phyloP scores from a whole-genome alignment of 2,329 filamentous ascomycete species.

The Tricladium varicosporioides region DNA sequence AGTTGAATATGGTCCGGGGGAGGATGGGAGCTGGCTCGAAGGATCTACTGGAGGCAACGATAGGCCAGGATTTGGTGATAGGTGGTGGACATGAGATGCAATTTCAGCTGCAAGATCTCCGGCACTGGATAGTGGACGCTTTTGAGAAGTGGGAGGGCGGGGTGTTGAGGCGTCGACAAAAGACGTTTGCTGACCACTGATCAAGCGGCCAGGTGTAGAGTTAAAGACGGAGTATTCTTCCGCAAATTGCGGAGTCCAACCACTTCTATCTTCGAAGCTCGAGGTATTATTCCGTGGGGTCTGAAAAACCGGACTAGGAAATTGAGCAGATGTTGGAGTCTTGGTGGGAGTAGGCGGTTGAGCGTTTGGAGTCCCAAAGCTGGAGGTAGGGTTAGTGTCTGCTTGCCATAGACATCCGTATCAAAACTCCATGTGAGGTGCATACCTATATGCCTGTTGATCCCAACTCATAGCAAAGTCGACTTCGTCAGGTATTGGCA shows the following conservation, averaged over 20 bases:
- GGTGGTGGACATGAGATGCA: conserved; percentile 61
- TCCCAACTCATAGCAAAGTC: conserved; percentile 62
- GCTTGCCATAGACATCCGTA: conserved; percentile 1
- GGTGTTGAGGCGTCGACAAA: conserved; percentile 30
- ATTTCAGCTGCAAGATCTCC: conserved; percentile 50
- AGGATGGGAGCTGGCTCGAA: conserved; percentile 56
- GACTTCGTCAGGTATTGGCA: conserved; percentile 17
- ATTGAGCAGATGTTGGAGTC: conserved; percentile 53
- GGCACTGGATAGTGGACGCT: conserved; percentile 47
- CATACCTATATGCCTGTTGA: conserved; percentile 54
- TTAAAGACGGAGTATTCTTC: conserved; percentile 67
- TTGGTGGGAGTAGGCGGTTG: conserved; percentile 57
- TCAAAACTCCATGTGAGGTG: not conserved
- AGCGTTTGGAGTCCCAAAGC: conserved; percentile 64
- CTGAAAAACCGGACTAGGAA: conserved; percentile 55
- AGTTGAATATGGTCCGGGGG: conserved; percentile 43
- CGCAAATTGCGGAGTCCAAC: conserved; percentile 61
- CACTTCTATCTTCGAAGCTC: conserved; percentile 47
- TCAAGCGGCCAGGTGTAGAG: conserved; percentile 58
- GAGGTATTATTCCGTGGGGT: conserved; percentile 51
- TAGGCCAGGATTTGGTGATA: conserved; percentile 51
- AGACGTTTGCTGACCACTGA: conserved; percentile 24
- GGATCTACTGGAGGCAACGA: conserved; percentile 59
- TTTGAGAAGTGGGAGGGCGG: conserved; percentile 34
- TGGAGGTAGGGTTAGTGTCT: conserved; percentile 40